Evolutionary conservation across 179 eudicot species (phyloP), one percentile per base, ranked within the genome.

Genomic region (Heliamphora pulchella): DNA sequence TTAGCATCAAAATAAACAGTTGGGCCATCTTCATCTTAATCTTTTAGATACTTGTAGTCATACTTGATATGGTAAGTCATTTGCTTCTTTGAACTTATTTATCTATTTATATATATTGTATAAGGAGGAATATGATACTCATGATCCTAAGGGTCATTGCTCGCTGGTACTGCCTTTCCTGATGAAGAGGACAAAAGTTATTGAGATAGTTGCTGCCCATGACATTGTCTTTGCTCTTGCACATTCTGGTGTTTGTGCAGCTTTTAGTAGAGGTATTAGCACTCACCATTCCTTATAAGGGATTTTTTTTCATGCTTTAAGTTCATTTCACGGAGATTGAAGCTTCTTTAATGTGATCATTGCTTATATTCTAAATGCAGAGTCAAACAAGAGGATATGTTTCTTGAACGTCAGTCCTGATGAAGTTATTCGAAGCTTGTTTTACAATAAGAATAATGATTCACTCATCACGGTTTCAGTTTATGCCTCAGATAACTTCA

Each of bases 381-480:
- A 92, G 84, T 84, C 91, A 62, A 92, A 92, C 79, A 81, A 93
- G 90, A 86, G 92, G 87, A 91, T 93, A 84, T 93, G 98, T 89
- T 94, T 90, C 86, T 83, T 94, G 88, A 94, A 94, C 85, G 86
- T 92, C 78, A 87, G 94, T 82, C 87, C 91, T 8, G 97, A 94
- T 76, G 97, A 94, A 89, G 97, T 94, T 22, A 91, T 94, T 61
- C 81, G 97, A 79, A 93, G 98, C 85, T 83, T 93, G 89, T 93
- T 93, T 89, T 93, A 93, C 88, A 93, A 94, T 85, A 94, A 94
- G 83, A 94, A 94, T 83, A 94, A 92, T 77, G 97, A 94, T 86
- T 92, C 98, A 7, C 93, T 94, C 22, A 94, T 94, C 85, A 94
- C 97, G 39, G 97, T 94, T 81, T 94, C 98, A 14, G 96, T 94